Evolutionary conservation across 1,284 basidiomycete species (phyloP).

Genomic region (Leccinum pachyderme): DNA sequence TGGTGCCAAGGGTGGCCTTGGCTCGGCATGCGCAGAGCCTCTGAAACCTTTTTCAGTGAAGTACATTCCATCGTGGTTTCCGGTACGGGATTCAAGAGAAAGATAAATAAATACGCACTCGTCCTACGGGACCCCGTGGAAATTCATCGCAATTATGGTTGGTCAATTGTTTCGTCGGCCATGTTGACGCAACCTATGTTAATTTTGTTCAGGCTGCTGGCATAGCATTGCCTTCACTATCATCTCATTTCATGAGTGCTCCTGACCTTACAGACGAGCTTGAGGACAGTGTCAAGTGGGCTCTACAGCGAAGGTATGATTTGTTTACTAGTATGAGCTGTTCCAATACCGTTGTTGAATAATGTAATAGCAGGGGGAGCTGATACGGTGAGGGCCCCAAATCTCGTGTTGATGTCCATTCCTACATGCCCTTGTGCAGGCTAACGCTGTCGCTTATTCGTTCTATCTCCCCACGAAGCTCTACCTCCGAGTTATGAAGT

Average conservation of each 20-base stretch:
- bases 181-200: neutral
- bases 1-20: no score
- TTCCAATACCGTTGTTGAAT: neutral
- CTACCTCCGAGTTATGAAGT: no score
- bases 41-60: conserved; percentile 39
- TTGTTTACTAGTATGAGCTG: neutral
- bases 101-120: conserved; percentile 44
- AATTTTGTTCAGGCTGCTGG: conserved; percentile 38
- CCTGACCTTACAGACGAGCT: conserved; percentile 45
- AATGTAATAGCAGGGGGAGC: conserved; percentile 11
- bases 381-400: conserved; percentile 13
- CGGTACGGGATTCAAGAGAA: conserved; percentile 54
- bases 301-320: conserved; percentile 45
- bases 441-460: no score
- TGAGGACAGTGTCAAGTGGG: conserved; percentile 55
- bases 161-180: conserved; percentile 13
- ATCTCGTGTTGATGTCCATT: neutral
- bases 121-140: conserved; percentile 49
- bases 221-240: conserved; percentile 45
- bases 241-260: conserved; percentile 44
- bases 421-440: no score
- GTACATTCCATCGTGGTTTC: conserved; percentile 58
- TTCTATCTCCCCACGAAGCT: no score
- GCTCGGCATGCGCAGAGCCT: no score
- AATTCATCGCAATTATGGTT: conserved; percentile 50